Conservation (phyloP, 2,329 filamentous ascomycete genomes). For the Sclerotinia nivalis region DNA sequence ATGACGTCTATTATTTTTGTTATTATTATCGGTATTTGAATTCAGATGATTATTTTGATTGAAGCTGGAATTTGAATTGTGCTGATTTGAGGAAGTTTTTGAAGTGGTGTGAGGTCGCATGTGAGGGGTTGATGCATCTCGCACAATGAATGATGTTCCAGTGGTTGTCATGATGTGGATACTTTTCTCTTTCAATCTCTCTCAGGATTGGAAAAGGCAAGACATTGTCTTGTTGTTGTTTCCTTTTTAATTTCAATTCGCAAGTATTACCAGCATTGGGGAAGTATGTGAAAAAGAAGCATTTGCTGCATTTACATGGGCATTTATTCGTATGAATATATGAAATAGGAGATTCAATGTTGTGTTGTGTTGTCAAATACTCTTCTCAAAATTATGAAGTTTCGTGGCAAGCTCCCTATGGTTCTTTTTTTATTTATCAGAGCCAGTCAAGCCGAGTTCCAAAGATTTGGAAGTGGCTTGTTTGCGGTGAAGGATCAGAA, state of each 20-base stretch:
- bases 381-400: background rate
- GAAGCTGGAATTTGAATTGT: conserved; percentile 3
- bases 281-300: background rate
- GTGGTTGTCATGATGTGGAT: conserved; percentile 21
- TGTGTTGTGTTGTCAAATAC: conserved; percentile 11
- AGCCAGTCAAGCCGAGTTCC: background rate
- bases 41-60: background rate
- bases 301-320: conserved; percentile 16
- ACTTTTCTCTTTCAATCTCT: background rate
- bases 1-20: conserved; percentile 30
- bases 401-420: conserved; percentile 23
- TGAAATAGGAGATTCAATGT: background rate
- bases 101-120: conserved; percentile 25
- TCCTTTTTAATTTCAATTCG: conserved; percentile 3
- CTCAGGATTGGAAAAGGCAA: conserved; percentile 4
- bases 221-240: background rate
- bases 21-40: conserved; percentile 5
- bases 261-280: conserved; percentile 2
- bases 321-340: conserved; percentile 12
- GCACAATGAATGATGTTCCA: conserved; percentile 12
- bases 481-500: conserved; percentile 27
- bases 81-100: conserved; percentile 8
- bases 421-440: conserved; percentile 10
- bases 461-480: conserved; percentile 30
- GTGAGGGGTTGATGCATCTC: conserved; percentile 18